These are phyloP conservation scores for Cokeromyces recurvatus DNA, from an alignment of 371 early-diverging fungal species.

Conservation along the genomic window DNA sequence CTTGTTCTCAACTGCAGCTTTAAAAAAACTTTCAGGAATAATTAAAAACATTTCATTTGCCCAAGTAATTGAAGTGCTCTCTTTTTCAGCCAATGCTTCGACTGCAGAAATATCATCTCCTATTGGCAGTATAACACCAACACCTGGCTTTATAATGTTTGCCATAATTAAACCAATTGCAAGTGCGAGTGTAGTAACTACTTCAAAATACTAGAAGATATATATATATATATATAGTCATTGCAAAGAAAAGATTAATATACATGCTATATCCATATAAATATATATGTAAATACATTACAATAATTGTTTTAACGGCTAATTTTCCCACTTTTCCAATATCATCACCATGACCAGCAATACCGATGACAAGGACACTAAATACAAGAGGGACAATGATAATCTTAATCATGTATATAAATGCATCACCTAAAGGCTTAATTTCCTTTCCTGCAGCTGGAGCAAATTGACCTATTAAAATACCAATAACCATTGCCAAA, in stretches of 20 bases:
- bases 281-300: too few relatives aligned
- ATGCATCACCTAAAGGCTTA: slow-evolving; percentile 53
- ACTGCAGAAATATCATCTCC: slow-evolving; percentile 15
- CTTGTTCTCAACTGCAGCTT: slow-evolving; percentile 44
- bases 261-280: too few relatives aligned
- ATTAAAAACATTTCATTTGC: slow-evolving; percentile 49
- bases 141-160: slow-evolving; percentile 67
- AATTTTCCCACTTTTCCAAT: slow-evolving; percentile 55
- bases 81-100: slow-evolving; percentile 19
- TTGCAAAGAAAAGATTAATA: too few relatives aligned
- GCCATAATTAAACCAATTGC: slow-evolving; percentile 67
- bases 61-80: slow-evolving; percentile 48
- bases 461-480: slow-evolving; percentile 56
- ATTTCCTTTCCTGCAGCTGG: slow-evolving; percentile 43
- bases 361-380: slow-evolving; percentile 55
- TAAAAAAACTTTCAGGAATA: slow-evolving; percentile 54
- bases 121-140: slow-evolving; percentile 19
- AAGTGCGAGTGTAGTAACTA: slow-evolving; percentile 65
- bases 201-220: slow-evolving; percentile 51
- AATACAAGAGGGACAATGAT: slow-evolving; percentile 73
- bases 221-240: background rate
- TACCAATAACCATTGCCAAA: slow-evolving; percentile 54
- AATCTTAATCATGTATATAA: slow-evolving; percentile 66
- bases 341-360: slow-evolving; percentile 71
- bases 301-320: slow-evolving; percentile 58